Conservation (phyloP, 176 grass and related monocot genomes). For the Otatea glauca region DNA sequence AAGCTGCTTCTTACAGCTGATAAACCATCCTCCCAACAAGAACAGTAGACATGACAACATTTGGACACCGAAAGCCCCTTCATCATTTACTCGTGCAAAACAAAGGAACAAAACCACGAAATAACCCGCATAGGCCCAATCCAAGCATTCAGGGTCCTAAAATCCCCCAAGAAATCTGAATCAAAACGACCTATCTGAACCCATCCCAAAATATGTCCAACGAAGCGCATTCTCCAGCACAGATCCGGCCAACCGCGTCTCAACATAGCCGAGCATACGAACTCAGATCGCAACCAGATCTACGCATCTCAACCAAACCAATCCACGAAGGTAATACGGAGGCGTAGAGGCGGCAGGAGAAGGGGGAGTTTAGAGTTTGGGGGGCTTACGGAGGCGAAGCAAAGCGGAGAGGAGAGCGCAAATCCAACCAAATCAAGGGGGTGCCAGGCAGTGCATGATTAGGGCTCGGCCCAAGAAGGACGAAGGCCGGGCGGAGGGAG, state of each 20-base stretch:
- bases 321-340: background rate
- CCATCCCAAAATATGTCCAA: background rate
- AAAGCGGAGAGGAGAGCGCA: slow-evolving; percentile 4
- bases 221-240: background rate
- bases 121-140: background rate
- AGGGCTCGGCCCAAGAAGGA: slow-evolving; percentile 66
- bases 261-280: background rate
- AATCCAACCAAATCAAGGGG: slow-evolving; percentile 41
- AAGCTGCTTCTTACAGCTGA: background rate
- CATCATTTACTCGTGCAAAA: background rate
- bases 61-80: background rate
- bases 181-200: background rate
- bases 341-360: background rate
- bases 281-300: slow-evolving; percentile 2
- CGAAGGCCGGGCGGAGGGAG: slow-evolving; percentile 44
- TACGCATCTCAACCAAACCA: background rate
- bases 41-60: background rate
- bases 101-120: background rate
- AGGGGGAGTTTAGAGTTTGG: slow-evolving; percentile 27
- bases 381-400: slow-evolving; percentile 43
- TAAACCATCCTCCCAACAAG: background rate
- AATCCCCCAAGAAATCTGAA: background rate
- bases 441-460: slow-evolving; percentile 28
- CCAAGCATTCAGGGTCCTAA: background rate
- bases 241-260: background rate